A percentile compares a stretch with the other conserved stretches of the same genome.
Evolutionary conservation across 306 rosid species (phyloP).

Genomic region (Glycine soja): DNA sequence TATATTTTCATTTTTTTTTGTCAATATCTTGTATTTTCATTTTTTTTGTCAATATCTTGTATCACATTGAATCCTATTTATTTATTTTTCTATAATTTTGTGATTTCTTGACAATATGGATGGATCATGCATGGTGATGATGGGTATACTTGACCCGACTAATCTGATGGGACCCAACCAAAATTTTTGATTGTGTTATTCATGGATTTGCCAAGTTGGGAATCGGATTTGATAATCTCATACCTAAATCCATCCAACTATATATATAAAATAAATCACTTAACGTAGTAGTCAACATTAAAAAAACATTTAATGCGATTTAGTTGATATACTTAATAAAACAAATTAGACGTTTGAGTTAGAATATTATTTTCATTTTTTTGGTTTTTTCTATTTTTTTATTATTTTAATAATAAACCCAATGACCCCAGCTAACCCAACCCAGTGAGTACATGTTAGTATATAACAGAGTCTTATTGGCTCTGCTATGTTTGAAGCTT

Average conservation of each 20-base stretch:
- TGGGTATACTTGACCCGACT: too few relatives aligned
- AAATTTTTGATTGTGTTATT: too few relatives aligned
- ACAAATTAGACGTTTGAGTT: not conserved
- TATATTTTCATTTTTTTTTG: not conserved
- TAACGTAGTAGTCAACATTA: too few relatives aligned
- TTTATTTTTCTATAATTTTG: too few relatives aligned
- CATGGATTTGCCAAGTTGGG: too few relatives aligned
- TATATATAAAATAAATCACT: too few relatives aligned
- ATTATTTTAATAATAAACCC: not conserved
- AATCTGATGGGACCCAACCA: too few relatives aligned
- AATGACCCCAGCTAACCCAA: not conserved
- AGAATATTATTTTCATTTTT: not conserved
- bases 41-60: not conserved
- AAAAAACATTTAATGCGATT: too few relatives aligned
- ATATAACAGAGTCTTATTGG: not conserved
- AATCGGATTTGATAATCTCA: too few relatives aligned
- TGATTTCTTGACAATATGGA: too few relatives aligned
- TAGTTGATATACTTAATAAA: not conserved
- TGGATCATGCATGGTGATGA: not conserved
- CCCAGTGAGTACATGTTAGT: not conserved
- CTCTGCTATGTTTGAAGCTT: not conserved
- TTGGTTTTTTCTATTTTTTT: not conserved
- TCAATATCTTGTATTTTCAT: too few relatives aligned
- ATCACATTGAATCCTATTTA: not conserved
- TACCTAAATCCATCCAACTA: too few relatives aligned